Percentiles rank a stretch among this genome's conserved stretches.
Conservation (phyloP, 305 asterid genomes). For the Plantago lanceolata region DNA sequence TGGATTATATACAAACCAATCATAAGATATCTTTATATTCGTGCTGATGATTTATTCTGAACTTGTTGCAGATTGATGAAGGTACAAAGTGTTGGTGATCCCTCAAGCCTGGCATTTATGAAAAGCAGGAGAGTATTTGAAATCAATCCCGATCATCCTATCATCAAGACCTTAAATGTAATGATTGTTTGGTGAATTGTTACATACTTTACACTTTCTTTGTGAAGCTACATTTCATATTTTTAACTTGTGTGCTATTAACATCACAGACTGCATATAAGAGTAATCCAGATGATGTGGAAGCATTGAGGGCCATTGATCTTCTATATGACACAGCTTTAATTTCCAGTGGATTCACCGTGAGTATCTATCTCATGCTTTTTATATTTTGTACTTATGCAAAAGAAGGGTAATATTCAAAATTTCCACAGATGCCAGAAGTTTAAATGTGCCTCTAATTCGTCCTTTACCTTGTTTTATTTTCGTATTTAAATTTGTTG, state of each 20-base stretch:
- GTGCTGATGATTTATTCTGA: too few relatives aligned
- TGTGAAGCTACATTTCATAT: not conserved
- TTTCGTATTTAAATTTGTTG: too few relatives aligned
- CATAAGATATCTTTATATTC: too few relatives aligned
- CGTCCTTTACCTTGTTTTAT: too few relatives aligned
- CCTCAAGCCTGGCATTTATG: constrained; percentile 74
- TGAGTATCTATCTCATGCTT: constrained; percentile 30
- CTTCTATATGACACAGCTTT: constrained; percentile 84
- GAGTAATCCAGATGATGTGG: constrained; percentile 72
- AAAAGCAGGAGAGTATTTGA: constrained; percentile 87
- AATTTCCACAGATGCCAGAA: too few relatives aligned
- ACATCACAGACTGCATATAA: constrained; percentile 63
- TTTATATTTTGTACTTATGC: too few relatives aligned
- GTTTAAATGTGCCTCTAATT: too few relatives aligned
- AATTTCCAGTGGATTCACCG: constrained; percentile 91
- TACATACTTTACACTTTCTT: not conserved
- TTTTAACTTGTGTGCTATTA: constrained; percentile 9
- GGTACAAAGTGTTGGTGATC: constrained; percentile 73
- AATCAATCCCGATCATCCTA: constrained; percentile 86
- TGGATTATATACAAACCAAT: too few relatives aligned
- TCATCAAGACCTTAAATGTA: constrained; percentile 74
- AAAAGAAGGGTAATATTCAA: too few relatives aligned
- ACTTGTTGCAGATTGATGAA: constrained; percentile 72
- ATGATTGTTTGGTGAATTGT: constrained; percentile 8
- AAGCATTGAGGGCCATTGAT: constrained; percentile 88